These are phyloP conservation scores for Vicia sativa DNA, from an alignment of 306 rosid genomes.

Conservation along the genomic window DNA sequence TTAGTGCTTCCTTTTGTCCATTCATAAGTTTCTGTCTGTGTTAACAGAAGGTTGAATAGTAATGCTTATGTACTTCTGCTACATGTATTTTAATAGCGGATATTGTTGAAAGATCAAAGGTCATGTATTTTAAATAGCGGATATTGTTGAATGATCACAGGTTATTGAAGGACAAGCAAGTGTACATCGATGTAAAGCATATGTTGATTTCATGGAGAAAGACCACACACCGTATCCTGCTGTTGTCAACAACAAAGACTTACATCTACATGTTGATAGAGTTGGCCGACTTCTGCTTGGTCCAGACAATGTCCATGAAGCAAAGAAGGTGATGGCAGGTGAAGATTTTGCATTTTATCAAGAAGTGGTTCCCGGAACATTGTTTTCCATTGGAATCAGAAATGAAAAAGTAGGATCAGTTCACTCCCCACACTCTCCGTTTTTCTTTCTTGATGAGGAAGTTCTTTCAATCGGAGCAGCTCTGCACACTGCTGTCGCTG, in stretches of 20 bases:
- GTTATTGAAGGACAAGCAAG: slow-evolving; percentile 71
- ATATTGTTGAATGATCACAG: slow-evolving; percentile 39
- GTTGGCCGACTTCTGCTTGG: slow-evolving; percentile 68
- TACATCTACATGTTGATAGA: slow-evolving; percentile 59
- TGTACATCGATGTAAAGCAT: slow-evolving; percentile 62
- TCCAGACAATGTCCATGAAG: slow-evolving; percentile 55
- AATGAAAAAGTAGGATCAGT: slow-evolving; percentile 67
- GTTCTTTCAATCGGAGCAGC: slow-evolving; percentile 72
- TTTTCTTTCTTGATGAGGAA: slow-evolving; percentile 71
- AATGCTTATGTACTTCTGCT: too few relatives aligned
- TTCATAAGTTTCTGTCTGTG: too few relatives aligned
- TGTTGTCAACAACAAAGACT: slow-evolving; percentile 47
- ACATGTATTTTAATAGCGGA: too few relatives aligned
- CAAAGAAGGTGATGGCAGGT: slow-evolving; percentile 59
- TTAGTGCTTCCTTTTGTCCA: too few relatives aligned
- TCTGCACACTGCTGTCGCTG: slow-evolving; percentile 60
- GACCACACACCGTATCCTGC: slow-evolving; percentile 35
- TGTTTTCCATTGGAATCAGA: slow-evolving; percentile 61
- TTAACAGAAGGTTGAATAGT: too few relatives aligned
- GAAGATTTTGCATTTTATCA: slow-evolving; percentile 74
- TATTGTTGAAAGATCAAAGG: slow-evolving; percentile 42
- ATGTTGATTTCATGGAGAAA: slow-evolving; percentile 46
- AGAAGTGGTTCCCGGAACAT: slow-evolving; percentile 56
- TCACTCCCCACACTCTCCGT: slow-evolving; percentile 72
- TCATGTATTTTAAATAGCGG: slow-evolving; percentile 30